Evolutionary conservation across 73 alveolate genomes (phyloP).

Genomic region (Effrenium voratum): DNA sequence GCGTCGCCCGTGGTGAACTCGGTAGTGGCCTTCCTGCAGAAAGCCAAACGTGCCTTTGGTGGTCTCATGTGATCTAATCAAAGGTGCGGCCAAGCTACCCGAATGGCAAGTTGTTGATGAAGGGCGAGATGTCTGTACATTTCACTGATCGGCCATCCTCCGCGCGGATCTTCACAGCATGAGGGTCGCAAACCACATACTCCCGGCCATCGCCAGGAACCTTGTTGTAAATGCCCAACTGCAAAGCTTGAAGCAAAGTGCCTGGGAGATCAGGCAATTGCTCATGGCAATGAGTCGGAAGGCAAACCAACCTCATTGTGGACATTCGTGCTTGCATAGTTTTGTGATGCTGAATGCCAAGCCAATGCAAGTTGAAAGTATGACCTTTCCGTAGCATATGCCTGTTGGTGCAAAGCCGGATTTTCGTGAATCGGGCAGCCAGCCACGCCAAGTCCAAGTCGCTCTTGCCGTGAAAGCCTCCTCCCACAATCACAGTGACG

Average conservation of each 20-base stretch:
- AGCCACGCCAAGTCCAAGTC: not conserved
- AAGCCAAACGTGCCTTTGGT: not conserved
- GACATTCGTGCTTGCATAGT: no score
- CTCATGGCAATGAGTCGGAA: not conserved
- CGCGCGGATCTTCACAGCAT: constrained; percentile 83
- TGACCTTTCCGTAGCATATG: no score
- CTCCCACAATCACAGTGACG: constrained; percentile 72
- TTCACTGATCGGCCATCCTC: constrained; percentile 92
- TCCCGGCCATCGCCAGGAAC: constrained; percentile 93
- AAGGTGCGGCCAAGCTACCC: not conserved
- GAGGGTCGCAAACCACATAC: constrained; percentile 27
- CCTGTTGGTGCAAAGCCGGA: no score
- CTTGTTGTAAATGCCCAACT: constrained; percentile 90
- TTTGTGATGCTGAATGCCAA: not conserved
- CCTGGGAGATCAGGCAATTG: not conserved
- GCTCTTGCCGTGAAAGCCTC: constrained; percentile 91
- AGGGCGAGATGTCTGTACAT: constrained; percentile 74
- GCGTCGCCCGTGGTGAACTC: constrained; percentile 76
- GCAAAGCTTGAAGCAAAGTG: constrained; percentile 26
- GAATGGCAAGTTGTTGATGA: constrained; percentile 41
- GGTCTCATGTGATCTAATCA: not conserved
- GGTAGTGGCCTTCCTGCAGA: constrained; percentile 48
- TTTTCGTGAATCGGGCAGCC: no score
- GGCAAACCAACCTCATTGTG: not conserved
- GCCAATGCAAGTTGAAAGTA: no score